Base-by-base conservation (phyloP, 768 basidiomycete species). In the Galerina marginata region DNA sequence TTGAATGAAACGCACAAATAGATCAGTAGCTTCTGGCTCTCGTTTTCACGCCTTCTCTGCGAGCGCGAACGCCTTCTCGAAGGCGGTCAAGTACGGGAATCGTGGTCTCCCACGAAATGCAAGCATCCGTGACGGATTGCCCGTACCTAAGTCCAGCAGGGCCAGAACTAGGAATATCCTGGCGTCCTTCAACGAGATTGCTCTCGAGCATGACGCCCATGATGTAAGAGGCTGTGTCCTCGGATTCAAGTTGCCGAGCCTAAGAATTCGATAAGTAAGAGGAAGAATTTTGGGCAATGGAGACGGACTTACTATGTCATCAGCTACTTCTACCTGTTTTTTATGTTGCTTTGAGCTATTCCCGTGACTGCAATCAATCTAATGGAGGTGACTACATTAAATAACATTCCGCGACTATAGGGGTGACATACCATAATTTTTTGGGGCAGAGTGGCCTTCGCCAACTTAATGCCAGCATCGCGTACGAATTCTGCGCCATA, bases 351-450 rank as follows among this genome's bases (percentile, higher is more conserved):
- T 98, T 60, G 83, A 86, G 68, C 91, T 93, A 77, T 99, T 98
- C 60, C 96, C 95, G 71, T 98, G 96, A 67, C 94, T 96, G 83
- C 96, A 96, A 75, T 96, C 94, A 64, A 97, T 88, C 95, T 96
- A 70, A 33, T 64, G 58, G 3, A 49, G 25, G 37, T 9, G 20
- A 20, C 39, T 46, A 40, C 42, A 39, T 23, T 43, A 10, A 43
- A 15, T 49, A 48, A 6, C 37, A 23, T 15, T 52, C 56, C 53
- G 43, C 3, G 58, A 49, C 16, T 36, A 53, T 56, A 69, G 52
- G 39, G 39, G 23, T 59, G 58, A 62, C 79, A 56, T 66, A 95
- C 93, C 96, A 99, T 98, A 63, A 99, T 83, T 71, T 89, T 93
- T 63, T 85, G 84, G 10, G 86, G 68, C 39, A 97, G 78, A 6